These are phyloP conservation scores for Delitschia confertaspora DNA, from an alignment of 495 filamentous ascomycete species.

Conservation along the genomic window DNA sequence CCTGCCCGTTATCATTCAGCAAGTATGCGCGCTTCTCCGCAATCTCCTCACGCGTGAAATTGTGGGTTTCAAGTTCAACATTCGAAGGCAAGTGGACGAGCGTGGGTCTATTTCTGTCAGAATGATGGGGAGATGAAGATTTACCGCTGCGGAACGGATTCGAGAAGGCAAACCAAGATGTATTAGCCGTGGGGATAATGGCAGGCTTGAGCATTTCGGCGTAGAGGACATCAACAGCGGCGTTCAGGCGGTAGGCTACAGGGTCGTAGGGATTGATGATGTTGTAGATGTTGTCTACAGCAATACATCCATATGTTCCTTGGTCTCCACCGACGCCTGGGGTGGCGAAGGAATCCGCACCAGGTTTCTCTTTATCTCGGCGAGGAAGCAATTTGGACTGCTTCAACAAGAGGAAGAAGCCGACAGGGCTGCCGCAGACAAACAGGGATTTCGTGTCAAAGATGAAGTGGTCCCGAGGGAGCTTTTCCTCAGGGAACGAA, in stretches of 20 bases:
- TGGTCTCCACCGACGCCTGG: slow-evolving; percentile 60
- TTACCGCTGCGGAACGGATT: slow-evolving; percentile 10
- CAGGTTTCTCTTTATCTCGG: slow-evolving; percentile 63
- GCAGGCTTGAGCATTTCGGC: slow-evolving; percentile 67
- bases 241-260: slow-evolving; percentile 83
- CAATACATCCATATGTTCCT: slow-evolving; percentile 78
- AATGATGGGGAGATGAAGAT: slow-evolving; percentile 2
- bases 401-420: slow-evolving; percentile 87
- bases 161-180: slow-evolving; percentile 29
- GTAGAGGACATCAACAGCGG: slow-evolving; percentile 73
- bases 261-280: slow-evolving; percentile 59
- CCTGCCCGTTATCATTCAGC: slow-evolving; percentile 90
- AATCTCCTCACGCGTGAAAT: slow-evolving; percentile 86
- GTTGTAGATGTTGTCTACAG: slow-evolving; percentile 95
- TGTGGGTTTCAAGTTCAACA: slow-evolving; percentile 89
- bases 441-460: slow-evolving; percentile 88
- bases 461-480: slow-evolving; percentile 62
- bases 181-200: slow-evolving; percentile 60
- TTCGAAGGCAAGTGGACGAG: slow-evolving; percentile 65
- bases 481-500: slow-evolving; percentile 22
- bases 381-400: slow-evolving; percentile 73
- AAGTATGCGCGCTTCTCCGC: slow-evolving; percentile 81
- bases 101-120: slow-evolving; percentile 15
- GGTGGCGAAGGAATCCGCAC: slow-evolving; percentile 46
- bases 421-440: slow-evolving; percentile 83